A percentile compares a stretch with the other conserved stretches of the same genome.
These are phyloP conservation scores for Globisporangium nunn DNA, from an alignment of 352 stramenopile genomes.

Conservation along the genomic window DNA sequence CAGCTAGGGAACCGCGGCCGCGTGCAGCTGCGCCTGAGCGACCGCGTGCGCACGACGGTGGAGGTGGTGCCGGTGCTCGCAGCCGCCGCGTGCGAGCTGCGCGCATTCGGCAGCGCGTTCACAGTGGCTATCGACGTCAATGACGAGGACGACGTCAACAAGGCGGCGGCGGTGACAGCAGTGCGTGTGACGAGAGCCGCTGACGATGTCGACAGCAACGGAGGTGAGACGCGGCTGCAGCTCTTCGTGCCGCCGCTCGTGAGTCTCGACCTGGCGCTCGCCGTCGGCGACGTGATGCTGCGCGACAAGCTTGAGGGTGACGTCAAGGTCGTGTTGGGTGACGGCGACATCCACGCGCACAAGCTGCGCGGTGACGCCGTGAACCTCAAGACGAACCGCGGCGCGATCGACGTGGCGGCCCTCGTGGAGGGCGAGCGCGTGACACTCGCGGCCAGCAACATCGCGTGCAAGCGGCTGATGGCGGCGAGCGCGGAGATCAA, in stretches of 20 bases:
- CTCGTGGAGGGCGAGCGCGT: constrained; percentile 61
- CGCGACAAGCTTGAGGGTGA: constrained; percentile 69
- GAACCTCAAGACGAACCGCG: constrained; percentile 58
- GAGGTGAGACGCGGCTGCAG: constrained; percentile 15
- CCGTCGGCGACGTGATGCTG: constrained; percentile 36
- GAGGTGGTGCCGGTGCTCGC: constrained; percentile 45
- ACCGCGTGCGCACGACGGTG: constrained; percentile 24
- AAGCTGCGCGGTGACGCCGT: constrained; percentile 59
- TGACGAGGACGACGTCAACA: background rate
- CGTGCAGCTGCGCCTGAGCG: constrained; percentile 35
- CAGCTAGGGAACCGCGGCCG: constrained; percentile 31
- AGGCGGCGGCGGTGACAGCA: background rate
- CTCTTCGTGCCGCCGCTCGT: constrained; percentile 34
- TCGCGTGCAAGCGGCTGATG: constrained; percentile 68
- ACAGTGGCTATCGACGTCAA: constrained; percentile 16
- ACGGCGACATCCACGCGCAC: constrained; percentile 49
- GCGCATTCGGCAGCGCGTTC: constrained; percentile 11
- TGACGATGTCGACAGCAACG: background rate
- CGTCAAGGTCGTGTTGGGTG: constrained; percentile 47
- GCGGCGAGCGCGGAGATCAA: constrained; percentile 42
- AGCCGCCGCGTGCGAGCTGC: constrained; percentile 38
- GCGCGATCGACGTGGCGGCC: constrained; percentile 28
- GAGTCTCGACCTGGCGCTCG: constrained; percentile 39
- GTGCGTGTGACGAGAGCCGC: constrained; percentile 28
- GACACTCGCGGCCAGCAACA: constrained; percentile 26